Percentiles rank a stretch among this genome's conserved stretches.
phyloP scores from a whole-genome alignment of 768 basidiomycete species.

The Tricholoma flavovirens region DNA sequence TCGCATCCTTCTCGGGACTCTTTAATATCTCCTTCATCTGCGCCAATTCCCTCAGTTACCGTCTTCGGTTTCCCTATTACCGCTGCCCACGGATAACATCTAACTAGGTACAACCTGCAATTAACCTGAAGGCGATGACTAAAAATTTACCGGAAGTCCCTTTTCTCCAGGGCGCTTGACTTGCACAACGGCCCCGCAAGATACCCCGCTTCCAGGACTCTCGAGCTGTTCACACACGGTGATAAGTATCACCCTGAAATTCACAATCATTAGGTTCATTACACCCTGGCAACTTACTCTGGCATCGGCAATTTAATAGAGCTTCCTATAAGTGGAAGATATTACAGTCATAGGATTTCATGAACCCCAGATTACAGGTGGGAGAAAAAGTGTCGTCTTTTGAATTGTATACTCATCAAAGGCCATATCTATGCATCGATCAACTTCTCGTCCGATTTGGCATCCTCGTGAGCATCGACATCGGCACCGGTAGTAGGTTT shows the following conservation, averaged over 20 bases:
- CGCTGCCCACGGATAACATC: conserved; percentile 8
- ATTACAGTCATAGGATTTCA: conserved; percentile 6
- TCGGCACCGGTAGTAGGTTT: conserved; percentile 49
- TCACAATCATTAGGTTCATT: background rate
- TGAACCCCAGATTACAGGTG: conserved; percentile 7
- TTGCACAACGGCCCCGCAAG: background rate
- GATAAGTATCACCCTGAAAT: background rate
- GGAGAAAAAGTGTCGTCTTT: conserved; percentile 10
- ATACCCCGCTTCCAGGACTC: background rate
- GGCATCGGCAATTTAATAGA: background rate
- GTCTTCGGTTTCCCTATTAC: conserved; percentile 3
- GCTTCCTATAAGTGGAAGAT: background rate
- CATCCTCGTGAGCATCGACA: conserved; percentile 38
- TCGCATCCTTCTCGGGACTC: background rate
- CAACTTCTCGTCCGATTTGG: conserved; percentile 42
- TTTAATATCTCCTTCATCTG: conserved; percentile 2
- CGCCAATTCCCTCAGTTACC: background rate
- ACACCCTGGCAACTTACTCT: background rate
- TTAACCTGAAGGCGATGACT: background rate
- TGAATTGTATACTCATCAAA: background rate
- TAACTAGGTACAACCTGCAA: background rate
- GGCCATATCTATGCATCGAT: conserved; percentile 51
- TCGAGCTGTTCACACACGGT: background rate
- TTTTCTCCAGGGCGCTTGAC: background rate
- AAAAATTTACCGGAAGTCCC: background rate